Evolutionary conservation across 495 filamentous ascomycete species (phyloP).

Genomic region (Penicillium macrosclerotiorum): DNA sequence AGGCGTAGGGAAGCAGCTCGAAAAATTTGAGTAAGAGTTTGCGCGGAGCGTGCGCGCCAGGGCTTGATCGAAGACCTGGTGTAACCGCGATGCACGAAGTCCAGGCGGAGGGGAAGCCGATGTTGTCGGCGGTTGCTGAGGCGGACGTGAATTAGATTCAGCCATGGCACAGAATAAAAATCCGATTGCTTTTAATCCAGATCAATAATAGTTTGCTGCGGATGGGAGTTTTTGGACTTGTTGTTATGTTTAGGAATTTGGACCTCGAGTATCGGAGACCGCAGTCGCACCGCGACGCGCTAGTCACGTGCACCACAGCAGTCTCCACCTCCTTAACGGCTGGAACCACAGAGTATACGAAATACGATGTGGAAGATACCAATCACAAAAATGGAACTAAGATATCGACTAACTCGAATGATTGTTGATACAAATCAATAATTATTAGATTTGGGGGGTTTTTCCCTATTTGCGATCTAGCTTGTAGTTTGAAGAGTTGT

Average conservation of each 20-base stretch:
- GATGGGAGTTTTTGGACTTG: conserved; percentile 1
- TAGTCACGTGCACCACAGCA: conserved; percentile 14
- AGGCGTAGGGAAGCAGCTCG: conserved; percentile 83
- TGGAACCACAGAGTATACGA: too few species aligned
- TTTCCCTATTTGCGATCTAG: too few species aligned
- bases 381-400: too few species aligned
- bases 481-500: too few species aligned
- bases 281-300: conserved; percentile 18
- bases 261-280: background rate
- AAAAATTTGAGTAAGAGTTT: conserved; percentile 75
- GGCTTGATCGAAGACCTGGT: conserved; percentile 66
- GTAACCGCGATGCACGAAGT: conserved; percentile 69
- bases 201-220: background rate
- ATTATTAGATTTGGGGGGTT: too few species aligned
- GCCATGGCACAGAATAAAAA: too few species aligned
- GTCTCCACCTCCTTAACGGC: background rate
- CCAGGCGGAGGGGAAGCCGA: conserved; percentile 65
- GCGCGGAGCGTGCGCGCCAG: conserved; percentile 69
- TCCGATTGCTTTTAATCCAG: too few species aligned
- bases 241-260: conserved; percentile 13
- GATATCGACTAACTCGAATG: too few species aligned
- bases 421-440: too few species aligned
- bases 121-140: conserved; percentile 14
- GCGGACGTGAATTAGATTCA: conserved; percentile 12
- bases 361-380: too few species aligned